Evolutionary conservation across 2,329 filamentous ascomycete genomes (phyloP), one percentile per base, ranked within the genome.

Genomic region (Fusarium veterinarium): DNA sequence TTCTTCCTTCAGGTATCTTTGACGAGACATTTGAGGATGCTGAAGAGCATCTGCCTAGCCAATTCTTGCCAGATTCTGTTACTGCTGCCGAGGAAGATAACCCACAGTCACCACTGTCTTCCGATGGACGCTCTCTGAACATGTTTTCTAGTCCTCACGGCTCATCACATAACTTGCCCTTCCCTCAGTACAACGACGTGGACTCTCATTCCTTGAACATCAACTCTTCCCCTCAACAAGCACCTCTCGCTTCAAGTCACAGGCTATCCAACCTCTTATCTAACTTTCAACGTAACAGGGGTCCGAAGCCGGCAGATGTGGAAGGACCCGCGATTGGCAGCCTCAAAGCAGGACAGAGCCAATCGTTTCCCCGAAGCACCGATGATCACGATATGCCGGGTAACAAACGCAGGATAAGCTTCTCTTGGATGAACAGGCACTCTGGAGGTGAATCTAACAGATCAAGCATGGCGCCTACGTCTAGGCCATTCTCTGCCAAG

Each of bases 331-430:
- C 88, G 2, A 81, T 95, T 12, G 93, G 93, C 2, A 90, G 88
- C 25, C 83, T 95, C 19, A 93, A 93, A 77, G 83, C 89, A 35
- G 88, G 89, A 0, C 92, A 95, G 78, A 95, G 92, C 76, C 92
- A 94, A 77, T 95, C 93, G 0, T 90, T 96, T 73, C 93, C 93
- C 10, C 85, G 88, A 23, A 86, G 87, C 67, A 82, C 82, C 68
- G 92, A 88, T 28, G 90, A 90, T 17, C 80, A 80, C 74, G 92
- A 87, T 77, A 83, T 78, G 70, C 81, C 82, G 79, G 85, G 77
- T 69, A 89, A 79, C 80, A 89, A 83, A 80, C 89, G 89, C 30
- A 86, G 88, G 42, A 87, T 88, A 40, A 91, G 88, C 75, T 85
- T 91, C 48, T 86, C 87, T 65, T 93, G 88, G 88, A 90, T 90